Evolutionary conservation across 192 early-diverging fungal species (phyloP).

Genomic region (Coemansia asiatica): DNA sequence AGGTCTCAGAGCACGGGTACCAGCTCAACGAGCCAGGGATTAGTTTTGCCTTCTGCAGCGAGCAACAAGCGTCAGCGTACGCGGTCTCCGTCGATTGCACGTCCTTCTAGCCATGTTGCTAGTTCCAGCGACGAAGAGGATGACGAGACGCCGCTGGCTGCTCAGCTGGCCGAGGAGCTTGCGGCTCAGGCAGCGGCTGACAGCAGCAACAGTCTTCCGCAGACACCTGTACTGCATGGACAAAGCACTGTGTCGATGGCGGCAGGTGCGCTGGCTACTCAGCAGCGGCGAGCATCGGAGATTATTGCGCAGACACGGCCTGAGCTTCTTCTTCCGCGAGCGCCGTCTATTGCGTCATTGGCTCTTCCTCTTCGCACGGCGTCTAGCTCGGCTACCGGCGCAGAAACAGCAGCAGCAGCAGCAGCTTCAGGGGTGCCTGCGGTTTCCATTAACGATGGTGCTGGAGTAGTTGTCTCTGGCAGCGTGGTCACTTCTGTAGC

Average conservation of each 20-base stretch:
- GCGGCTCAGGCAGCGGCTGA: slow-evolving; percentile 19
- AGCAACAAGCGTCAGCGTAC: slow-evolving; percentile 12
- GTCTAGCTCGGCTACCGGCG: not conserved
- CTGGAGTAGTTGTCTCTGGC: not conserved
- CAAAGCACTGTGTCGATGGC: no score
- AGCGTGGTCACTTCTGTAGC: not conserved
- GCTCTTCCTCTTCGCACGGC: slow-evolving; percentile 22
- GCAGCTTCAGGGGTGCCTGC: not conserved
- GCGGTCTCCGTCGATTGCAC: not conserved
- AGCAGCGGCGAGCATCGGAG: slow-evolving; percentile 5
- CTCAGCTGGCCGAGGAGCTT: slow-evolving; percentile 38
- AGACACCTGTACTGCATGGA: not conserved
- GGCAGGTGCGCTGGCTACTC: not conserved
- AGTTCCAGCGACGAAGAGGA: slow-evolving; percentile 25
- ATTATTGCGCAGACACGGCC: slow-evolving; percentile 30
- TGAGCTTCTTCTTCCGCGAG: slow-evolving; percentile 15
- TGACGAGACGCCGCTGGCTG: slow-evolving; percentile 48
- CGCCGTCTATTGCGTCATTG: slow-evolving; percentile 20
- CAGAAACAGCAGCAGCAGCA: slow-evolving; percentile 8
- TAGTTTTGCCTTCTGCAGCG: no score
- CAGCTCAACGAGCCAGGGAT: not conserved
- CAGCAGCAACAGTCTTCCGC: not conserved
- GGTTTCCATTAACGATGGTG: no score
- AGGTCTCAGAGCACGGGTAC: not conserved
- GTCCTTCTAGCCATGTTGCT: not conserved